These are phyloP conservation scores for Eutrema yunnanense DNA, from an alignment of 345 rosid species.

Conservation along the genomic window DNA sequence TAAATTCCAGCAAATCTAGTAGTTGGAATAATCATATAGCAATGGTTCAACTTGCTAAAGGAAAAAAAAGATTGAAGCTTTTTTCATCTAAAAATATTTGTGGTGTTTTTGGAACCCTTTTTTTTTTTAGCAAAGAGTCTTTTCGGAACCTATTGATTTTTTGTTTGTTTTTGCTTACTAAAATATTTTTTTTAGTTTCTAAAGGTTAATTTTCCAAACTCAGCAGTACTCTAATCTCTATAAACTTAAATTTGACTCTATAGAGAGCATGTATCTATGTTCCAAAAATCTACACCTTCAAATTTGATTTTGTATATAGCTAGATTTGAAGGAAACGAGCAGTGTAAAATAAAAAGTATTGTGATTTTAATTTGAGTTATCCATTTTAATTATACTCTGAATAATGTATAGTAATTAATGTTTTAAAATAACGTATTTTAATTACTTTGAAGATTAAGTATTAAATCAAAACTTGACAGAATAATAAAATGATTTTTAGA, in stretches of 20 bases:
- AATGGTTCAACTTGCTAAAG: constrained; percentile 18
- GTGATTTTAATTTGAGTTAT: neutral
- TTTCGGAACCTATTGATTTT: neutral
- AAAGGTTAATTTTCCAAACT: neutral
- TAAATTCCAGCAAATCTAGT: constrained; percentile 5
- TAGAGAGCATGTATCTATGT: neutral
- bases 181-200: too few relatives aligned
- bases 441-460: neutral
- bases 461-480: neutral
- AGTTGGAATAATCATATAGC: constrained; percentile 4
- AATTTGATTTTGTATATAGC: neutral
- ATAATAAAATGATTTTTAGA: neutral
- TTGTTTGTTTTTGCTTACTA: too few relatives aligned
- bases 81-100: neutral
- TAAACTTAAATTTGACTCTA: neutral
- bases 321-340: neutral
- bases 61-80: neutral
- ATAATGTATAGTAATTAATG: neutral
- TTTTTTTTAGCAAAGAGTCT: too few relatives aligned
- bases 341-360: neutral
- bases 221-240: neutral
- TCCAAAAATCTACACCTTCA: neutral
- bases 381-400: neutral
- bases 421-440: neutral
- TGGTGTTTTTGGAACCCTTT: neutral